phyloP scores from a whole-genome alignment of 192 early-diverging fungal species.

The Coemansia nantahalensis region DNA sequence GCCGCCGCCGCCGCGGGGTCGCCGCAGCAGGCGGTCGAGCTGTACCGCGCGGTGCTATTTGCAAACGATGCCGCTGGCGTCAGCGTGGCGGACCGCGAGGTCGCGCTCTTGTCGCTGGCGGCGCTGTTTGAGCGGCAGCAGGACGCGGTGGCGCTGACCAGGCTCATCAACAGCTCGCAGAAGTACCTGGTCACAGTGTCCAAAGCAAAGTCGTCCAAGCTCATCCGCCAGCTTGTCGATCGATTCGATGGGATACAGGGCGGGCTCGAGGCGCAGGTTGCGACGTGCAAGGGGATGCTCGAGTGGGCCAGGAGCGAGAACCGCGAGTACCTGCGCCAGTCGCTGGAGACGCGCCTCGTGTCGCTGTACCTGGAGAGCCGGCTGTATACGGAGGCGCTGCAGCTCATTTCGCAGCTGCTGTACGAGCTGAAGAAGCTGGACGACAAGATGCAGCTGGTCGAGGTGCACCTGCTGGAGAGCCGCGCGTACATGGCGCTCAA shows the following conservation, averaged over 20 bases:
- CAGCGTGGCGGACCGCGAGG: slow-evolving; percentile 21
- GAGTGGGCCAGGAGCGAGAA: slow-evolving; percentile 91
- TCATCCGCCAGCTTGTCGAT: slow-evolving; percentile 64
- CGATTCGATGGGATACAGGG: slow-evolving; percentile 88
- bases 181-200: slow-evolving; percentile 78
- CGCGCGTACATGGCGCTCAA: slow-evolving; percentile 88
- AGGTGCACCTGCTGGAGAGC: slow-evolving; percentile 95
- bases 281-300: slow-evolving; percentile 90
- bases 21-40: slow-evolving; percentile 41
- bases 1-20: slow-evolving; percentile 31
- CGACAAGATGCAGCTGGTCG: slow-evolving; percentile 97
- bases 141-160: slow-evolving; percentile 73
- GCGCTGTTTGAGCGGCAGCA: slow-evolving; percentile 46
- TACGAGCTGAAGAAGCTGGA: slow-evolving; percentile 98
- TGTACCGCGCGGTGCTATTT: slow-evolving; percentile 43
- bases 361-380: slow-evolving; percentile 92
- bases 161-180: slow-evolving; percentile 78
- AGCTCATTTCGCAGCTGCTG: slow-evolving; percentile 77
- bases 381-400: slow-evolving; percentile 90
- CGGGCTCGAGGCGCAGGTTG: slow-evolving; percentile 85
- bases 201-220: slow-evolving; percentile 95
- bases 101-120: slow-evolving; percentile 39
- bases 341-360: slow-evolving; percentile 89
- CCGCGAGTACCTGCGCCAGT: slow-evolving; percentile 92
- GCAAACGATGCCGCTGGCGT: slow-evolving; percentile 15